A percentile compares a stretch with the other conserved stretches of the same genome.
These are phyloP conservation scores for Lactifluus echinatus DNA, from an alignment of 768 basidiomycete species.

Conservation along the genomic window DNA sequence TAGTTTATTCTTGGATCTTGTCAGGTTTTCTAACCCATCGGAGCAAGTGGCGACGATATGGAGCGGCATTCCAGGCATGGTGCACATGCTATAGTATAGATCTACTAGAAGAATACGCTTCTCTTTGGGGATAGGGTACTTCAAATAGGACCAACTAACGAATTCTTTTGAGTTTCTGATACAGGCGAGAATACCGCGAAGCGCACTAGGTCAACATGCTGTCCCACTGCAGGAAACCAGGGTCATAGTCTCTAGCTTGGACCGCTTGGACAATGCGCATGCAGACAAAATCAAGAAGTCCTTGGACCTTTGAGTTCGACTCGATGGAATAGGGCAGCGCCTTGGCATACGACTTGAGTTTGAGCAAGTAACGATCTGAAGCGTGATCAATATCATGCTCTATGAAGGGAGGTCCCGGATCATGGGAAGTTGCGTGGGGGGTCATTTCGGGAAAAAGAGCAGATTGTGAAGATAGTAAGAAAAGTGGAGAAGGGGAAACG, in stretches of 20 bases:
- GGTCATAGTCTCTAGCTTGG: constrained; percentile 74
- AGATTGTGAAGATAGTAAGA: background rate
- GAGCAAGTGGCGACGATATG: constrained; percentile 59
- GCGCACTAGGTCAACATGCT: constrained; percentile 65
- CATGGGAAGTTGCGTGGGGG: constrained; percentile 26
- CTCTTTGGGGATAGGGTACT: constrained; percentile 79
- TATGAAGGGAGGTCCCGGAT: constrained; percentile 25
- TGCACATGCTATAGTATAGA: constrained; percentile 69
- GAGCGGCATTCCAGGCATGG: constrained; percentile 67
- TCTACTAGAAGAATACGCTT: constrained; percentile 65
- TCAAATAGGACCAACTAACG: constrained; percentile 68
- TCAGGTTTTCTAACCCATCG: constrained; percentile 51
- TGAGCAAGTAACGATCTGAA: constrained; percentile 45
- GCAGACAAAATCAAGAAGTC: constrained; percentile 65
- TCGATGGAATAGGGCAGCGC: constrained; percentile 75
- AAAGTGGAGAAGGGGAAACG: background rate
- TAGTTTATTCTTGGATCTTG: constrained; percentile 64
- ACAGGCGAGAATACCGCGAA: constrained; percentile 5
- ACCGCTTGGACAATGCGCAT: constrained; percentile 62
- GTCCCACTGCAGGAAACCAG: constrained; percentile 75
- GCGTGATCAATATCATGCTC: constrained; percentile 28
- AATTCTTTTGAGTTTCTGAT: constrained; percentile 18
- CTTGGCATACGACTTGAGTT: constrained; percentile 52
- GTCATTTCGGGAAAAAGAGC: constrained; percentile 6
- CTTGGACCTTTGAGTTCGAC: constrained; percentile 63